A percentile compares a stretch with the other conserved stretches of the same genome.
phyloP scores from a whole-genome alignment of 805 yeast genomes.

The Starmera amethionina region DNA sequence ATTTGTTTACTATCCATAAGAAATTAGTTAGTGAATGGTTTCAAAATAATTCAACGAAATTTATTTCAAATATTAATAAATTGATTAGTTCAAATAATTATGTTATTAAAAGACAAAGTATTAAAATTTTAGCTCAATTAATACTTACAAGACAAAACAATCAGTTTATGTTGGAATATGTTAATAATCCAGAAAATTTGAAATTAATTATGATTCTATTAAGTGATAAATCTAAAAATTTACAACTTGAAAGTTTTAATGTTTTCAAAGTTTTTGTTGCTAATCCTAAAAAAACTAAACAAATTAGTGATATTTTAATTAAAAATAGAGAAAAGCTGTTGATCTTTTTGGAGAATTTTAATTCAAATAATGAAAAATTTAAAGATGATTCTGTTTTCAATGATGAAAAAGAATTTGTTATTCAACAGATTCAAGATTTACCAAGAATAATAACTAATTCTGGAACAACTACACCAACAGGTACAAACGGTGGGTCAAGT shows the following conservation, averaged over 20 bases:
- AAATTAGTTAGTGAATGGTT: constrained; percentile 65
- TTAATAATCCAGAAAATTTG: constrained; percentile 71
- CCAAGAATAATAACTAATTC: constrained; percentile 40
- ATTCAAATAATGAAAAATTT: constrained; percentile 34
- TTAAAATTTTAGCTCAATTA: constrained; percentile 63
- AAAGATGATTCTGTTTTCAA: constrained; percentile 56
- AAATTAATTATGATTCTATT: constrained; percentile 79
- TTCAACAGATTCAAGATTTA: constrained; percentile 60
- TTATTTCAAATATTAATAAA: constrained; percentile 54
- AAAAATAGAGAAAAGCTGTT: constrained; percentile 77
- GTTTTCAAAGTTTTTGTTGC: constrained; percentile 94
- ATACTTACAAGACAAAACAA: constrained; percentile 66
- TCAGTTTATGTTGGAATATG: constrained; percentile 63
- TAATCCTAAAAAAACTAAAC: constrained; percentile 81
- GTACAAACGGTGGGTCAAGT: not conserved
- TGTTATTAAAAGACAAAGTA: constrained; percentile 87
- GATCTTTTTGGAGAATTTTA: constrained; percentile 57
- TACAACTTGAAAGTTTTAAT: constrained; percentile 86
- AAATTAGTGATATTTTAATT: constrained; percentile 68
- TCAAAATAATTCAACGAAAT: constrained; percentile 38
- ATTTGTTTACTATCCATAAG: constrained; percentile 60
- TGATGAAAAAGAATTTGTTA: constrained; percentile 75
- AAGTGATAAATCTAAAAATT: constrained; percentile 81
- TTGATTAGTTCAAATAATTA: constrained; percentile 72
- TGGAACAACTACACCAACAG: no score